These are phyloP conservation scores for Croton laevigatus DNA, from an alignment of 441 rosid genomes.

Conservation along the genomic window DNA sequence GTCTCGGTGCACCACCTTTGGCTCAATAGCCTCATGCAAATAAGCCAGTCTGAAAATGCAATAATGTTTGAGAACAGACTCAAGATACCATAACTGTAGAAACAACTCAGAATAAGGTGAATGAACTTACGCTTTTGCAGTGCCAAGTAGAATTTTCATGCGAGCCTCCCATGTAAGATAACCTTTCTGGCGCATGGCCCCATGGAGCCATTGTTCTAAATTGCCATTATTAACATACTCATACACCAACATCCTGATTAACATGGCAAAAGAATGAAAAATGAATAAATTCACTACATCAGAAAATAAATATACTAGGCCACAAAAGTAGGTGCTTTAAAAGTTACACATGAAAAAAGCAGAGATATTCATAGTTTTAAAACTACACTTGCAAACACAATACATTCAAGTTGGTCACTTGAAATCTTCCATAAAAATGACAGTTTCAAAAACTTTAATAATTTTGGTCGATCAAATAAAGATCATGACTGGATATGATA, in stretches of 20 bases:
- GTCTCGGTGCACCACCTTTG: slow-evolving; percentile 97
- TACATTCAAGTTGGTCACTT: slow-evolving; percentile 8
- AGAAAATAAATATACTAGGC: too few species aligned
- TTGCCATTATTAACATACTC: slow-evolving; percentile 95
- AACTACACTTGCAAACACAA: neutral
- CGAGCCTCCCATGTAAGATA: slow-evolving; percentile 95
- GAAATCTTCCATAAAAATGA: slow-evolving; percentile 7
- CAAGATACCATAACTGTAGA: neutral
- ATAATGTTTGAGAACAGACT: slow-evolving; percentile 15
- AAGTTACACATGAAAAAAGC: neutral
- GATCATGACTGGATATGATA: slow-evolving; percentile 17
- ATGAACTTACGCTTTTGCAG: slow-evolving; percentile 86
- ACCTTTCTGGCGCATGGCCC: slow-evolving; percentile 78
- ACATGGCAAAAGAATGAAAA: neutral
- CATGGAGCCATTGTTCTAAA: slow-evolving; percentile 96
- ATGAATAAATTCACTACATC: neutral
- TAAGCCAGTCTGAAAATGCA: slow-evolving; percentile 64
- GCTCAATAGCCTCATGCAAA: slow-evolving; percentile 96
- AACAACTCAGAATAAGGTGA: slow-evolving; percentile 13
- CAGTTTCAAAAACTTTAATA: neutral
- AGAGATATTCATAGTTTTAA: neutral
- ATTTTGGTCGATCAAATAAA: slow-evolving; percentile 8
- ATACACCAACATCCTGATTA: slow-evolving; percentile 75
- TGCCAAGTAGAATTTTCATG: slow-evolving; percentile 74
- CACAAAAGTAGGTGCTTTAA: neutral